Conservation (phyloP, 2,329 filamentous ascomycete genomes). For the Xylaria sp. region DNA sequence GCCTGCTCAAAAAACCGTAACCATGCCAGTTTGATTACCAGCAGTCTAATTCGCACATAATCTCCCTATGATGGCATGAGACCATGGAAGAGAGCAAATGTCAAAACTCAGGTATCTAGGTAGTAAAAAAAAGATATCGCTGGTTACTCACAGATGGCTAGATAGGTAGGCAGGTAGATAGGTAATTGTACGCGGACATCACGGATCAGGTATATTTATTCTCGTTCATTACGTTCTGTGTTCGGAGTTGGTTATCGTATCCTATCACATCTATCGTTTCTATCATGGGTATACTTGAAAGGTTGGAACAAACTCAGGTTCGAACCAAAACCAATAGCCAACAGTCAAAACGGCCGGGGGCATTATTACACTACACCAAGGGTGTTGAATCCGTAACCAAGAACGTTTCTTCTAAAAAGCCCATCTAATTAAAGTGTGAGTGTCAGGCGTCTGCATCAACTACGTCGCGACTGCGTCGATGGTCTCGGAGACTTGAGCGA, state of each 20-base stretch:
- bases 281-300: constrained; percentile 10
- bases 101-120: neutral
- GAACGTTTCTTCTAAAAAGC: neutral
- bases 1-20: no score
- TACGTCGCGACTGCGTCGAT: constrained; percentile 3
- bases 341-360: neutral
- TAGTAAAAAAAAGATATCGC: no score
- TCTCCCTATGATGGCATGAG: neutral
- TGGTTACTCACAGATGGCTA: neutral
- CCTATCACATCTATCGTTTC: constrained; percentile 15
- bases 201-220: constrained; percentile 2
- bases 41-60: no score
- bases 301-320: neutral
- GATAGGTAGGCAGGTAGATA: neutral
- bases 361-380: neutral
- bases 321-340: constrained; percentile 5
- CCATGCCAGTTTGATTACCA: no score
- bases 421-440: neutral
- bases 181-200: neutral
- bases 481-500: constrained; percentile 12
- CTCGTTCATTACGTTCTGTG: constrained; percentile 5
- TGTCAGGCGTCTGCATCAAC: neutral
- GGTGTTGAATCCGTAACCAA: neutral
- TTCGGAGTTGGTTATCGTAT: constrained; percentile 10
- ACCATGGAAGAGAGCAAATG: neutral